Evolutionary conservation across 225 moss, liverwort and hornwort genomes (phyloP), one percentile per base, ranked within the genome.

Genomic region (Bryum argenteum): DNA sequence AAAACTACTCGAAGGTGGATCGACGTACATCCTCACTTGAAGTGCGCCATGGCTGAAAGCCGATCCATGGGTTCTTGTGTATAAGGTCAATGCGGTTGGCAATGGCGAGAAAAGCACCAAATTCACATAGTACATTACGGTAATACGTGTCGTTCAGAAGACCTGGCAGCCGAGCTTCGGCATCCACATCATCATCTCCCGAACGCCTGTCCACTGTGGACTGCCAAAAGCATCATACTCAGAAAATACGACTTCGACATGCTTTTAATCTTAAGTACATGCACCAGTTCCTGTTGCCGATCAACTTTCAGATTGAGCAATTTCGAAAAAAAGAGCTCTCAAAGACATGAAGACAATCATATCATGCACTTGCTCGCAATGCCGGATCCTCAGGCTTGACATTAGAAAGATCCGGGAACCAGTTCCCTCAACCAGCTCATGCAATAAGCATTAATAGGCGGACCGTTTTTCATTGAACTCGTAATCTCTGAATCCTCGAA

Each of bases 31-130:
- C 81, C 78, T 73, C 84, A 79, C 89, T 92, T 67, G 67, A 68
- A 70, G 91, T 82, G 28, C 88, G 90, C 98, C 98, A 98, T 45
- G 92, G 91, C 80, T 98, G 98, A 75, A 94, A 98, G 50, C 94
- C 98, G 47, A 98, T 94, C 98, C 98, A 98, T 8, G 88, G 73
- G 75, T 92, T 94, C 75, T 76, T 87, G 74, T 98, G 94, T 44
- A 92, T 85, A 54, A 88, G 82, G 65, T 98, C 98, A 41, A 98
- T 86, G 58, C 78, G 90, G 69, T 89, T 92, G 2, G 88, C 98
- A 39, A 98, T 82, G 14, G 92, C 88, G 21, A 98, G 94, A 54
- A 94, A 80, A 64, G 92, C 91, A 21, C 85, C 85, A 63, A 81
- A 85, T 69, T 98, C 98, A 67, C 98, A 94, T 52, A 98, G 70